Percentiles rank a stretch among this genome's conserved stretches.
Conservation (phyloP, 2,329 filamentous ascomycete genomes). For the Moelleriella libera region DNA sequence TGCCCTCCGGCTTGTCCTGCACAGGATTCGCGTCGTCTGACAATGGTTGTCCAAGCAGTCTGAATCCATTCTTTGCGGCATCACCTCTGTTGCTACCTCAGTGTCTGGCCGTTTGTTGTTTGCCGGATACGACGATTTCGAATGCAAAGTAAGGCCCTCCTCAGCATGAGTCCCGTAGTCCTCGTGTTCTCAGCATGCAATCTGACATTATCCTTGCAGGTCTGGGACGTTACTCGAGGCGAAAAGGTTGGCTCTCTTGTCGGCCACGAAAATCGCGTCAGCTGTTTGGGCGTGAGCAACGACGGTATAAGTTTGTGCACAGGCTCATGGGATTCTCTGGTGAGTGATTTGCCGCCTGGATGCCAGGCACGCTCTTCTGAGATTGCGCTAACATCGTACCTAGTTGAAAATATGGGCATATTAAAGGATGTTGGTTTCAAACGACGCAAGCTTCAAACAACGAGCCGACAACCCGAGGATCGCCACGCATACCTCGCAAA, state of each 20-base stretch:
- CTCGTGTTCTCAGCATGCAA: too few relatives aligned
- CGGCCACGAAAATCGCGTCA: conserved; percentile 96
- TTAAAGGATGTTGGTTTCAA: conserved; percentile 26
- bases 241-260: conserved; percentile 95
- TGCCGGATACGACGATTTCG: conserved; percentile 96
- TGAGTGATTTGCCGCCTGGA: conserved; percentile 51
- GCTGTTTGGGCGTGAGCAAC: conserved; percentile 96
- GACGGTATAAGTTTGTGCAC: conserved; percentile 98
- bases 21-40: conserved; percentile 6
- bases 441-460: conserved; percentile 8
- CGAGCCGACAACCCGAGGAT: conserved; percentile 14
- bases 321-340: conserved; percentile 97
- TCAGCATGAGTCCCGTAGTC: background rate
- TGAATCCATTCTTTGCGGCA: conserved; percentile 92
- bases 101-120: conserved; percentile 92
- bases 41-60: conserved; percentile 41
- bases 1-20: background rate
- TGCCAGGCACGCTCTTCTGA: too few relatives aligned
- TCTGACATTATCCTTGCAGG: conserved; percentile 49
- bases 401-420: conserved; percentile 84
- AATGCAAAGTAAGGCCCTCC: conserved; percentile 74
- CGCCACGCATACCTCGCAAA: conserved; percentile 1
- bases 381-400: conserved; percentile 1
- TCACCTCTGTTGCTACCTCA: conserved; percentile 95
- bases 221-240: conserved; percentile 93